Conservation (phyloP, 2,329 filamentous ascomycete genomes). For the Gaeumannomyces sp. region DNA sequence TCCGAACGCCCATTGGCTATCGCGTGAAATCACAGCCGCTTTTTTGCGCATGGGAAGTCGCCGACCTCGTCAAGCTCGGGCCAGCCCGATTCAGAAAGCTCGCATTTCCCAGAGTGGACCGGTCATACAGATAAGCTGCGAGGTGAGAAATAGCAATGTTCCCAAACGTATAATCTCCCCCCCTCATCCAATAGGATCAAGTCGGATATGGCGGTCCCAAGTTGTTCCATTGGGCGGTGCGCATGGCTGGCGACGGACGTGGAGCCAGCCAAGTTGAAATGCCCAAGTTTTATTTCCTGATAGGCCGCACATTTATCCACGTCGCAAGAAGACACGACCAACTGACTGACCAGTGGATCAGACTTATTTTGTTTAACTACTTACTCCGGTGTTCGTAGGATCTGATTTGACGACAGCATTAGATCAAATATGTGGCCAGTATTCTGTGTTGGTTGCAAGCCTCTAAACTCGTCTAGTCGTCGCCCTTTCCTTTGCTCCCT, state of each 20-base stretch:
- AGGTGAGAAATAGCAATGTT: not conserved
- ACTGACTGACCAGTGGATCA: not conserved
- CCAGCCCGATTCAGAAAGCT: no score
- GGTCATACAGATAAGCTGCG: no score
- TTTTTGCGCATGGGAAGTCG: no score
- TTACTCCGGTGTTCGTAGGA: not conserved
- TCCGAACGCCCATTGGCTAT: no score
- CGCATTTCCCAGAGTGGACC: no score
- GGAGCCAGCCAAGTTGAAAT: not conserved
- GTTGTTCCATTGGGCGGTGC: not conserved
- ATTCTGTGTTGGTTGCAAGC: not conserved
- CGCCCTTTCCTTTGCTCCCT: not conserved
- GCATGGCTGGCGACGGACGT: not conserved
- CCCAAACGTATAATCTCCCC: not conserved
- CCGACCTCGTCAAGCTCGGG: no score
- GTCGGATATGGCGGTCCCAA: not conserved
- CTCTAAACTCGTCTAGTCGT: not conserved
- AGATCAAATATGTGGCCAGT: not conserved
- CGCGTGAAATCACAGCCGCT: no score
- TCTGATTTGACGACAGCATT: not conserved
- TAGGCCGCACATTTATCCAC: not conserved
- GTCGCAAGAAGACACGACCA: not conserved
- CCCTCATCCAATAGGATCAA: not conserved
- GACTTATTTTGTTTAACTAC: not conserved
- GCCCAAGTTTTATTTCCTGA: not conserved